Evolutionary conservation across 768 basidiomycete genomes (phyloP), one percentile per base, ranked within the genome.

Genomic region (Trametes punicea): DNA sequence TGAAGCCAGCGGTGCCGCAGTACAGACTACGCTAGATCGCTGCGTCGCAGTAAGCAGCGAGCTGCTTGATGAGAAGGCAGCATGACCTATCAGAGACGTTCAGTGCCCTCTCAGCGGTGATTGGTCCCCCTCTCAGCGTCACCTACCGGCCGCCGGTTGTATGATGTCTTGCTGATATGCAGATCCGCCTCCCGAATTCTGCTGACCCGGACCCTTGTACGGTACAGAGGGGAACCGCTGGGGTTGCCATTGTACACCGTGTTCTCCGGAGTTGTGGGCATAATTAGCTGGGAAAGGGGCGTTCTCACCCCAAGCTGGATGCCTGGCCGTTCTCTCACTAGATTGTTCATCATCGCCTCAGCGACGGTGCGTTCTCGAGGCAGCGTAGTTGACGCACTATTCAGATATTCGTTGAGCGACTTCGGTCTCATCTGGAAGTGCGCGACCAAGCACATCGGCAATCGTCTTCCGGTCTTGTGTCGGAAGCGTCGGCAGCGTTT

Each of bases 381-480:
- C 34, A 30, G 36, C 54, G 11, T 2, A 51, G 38, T 6, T 31
- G 25, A 74, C 83, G 57, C 60, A 86, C 85, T 80, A 79, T 56
- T 80, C 78, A 13, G 70, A 65, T 10, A 84, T 64, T 56, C 71
- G 69, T 33, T 65, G 59, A 15, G 66, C 51, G 1, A 82, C 75
- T 53, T 80, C 77, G 8, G 61, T 67, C 44, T 81, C 77, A 39
- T 74, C 67, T 8, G 82, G 79, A 7, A 65, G 42, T 2, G 70
- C 62, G 50, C 87, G 69, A 31, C 71, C 70, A 1, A 90, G 67
- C 18, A 93, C 78, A n/a, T 65, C 69, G 5, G 82, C 79, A 16
- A 87, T 74, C 8, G 81, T 74, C 33, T 67, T 67, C 16, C 81
- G 73, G 46, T 84, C 80, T 8, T 63, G 62, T 13, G 65, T 42